Conservation (phyloP, 768 basidiomycete genomes). For the Paxillus involutus region DNA sequence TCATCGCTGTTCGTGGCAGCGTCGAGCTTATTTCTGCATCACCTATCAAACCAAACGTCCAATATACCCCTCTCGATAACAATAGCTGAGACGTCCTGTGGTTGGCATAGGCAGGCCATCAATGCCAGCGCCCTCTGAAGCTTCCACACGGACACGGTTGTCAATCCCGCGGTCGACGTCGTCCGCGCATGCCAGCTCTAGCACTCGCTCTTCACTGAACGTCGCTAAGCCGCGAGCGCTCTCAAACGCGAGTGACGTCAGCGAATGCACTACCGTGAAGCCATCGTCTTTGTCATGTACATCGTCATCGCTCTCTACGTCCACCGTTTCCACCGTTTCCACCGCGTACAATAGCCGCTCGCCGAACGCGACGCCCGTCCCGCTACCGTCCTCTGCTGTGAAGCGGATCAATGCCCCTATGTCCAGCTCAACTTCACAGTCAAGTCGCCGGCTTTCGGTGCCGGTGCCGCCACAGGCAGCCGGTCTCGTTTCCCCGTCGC, state of each 20-base stretch:
- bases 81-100: not conserved
- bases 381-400: constrained; percentile 29
- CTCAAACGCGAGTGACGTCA: constrained; percentile 49
- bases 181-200: constrained; percentile 17
- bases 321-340: constrained; percentile 21
- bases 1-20: constrained; percentile 17
- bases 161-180: constrained; percentile 43
- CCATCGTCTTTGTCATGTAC: constrained; percentile 25
- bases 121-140: constrained; percentile 47
- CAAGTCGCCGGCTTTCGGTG: too few relatives aligned
- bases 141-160: constrained; percentile 44
- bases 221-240: constrained; percentile 52
- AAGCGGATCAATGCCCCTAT: constrained; percentile 41
- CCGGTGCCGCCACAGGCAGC: too few relatives aligned
- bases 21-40: constrained; percentile 8
- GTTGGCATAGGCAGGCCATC: not conserved
- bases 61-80: constrained; percentile 15
- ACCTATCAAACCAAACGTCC: constrained; percentile 7
- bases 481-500: too few relatives aligned
- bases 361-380: constrained; percentile 53
- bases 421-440: constrained; percentile 34
- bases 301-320: constrained; percentile 26
- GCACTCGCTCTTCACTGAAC: constrained; percentile 42
- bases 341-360: constrained; percentile 34
- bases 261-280: constrained; percentile 52